These are phyloP conservation scores for Vitis hybrid DNA, from an alignment of 177 flowering plant species.

Conservation along the genomic window DNA sequence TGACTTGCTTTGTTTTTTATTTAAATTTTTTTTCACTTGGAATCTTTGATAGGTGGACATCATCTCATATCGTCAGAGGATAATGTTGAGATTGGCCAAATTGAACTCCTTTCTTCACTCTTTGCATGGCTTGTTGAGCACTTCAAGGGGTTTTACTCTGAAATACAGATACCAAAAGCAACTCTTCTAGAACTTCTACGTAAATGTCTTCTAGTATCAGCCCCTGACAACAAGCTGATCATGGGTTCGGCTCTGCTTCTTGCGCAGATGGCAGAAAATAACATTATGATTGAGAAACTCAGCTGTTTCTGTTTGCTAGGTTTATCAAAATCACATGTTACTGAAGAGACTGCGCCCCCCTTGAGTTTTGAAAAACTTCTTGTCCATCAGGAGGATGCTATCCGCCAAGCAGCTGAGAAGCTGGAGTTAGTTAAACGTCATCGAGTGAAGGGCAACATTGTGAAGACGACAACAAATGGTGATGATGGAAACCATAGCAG, in stretches of 20 bases:
- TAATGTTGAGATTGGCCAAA: constrained; percentile 21
- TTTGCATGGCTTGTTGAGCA: constrained; percentile 56
- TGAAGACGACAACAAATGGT: constrained; percentile 10
- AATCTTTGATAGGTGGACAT: constrained; percentile 24
- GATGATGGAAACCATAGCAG: constrained; percentile 18
- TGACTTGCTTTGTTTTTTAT: not conserved
- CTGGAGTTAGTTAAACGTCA: constrained; percentile 48
- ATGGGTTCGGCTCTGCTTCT: constrained; percentile 48
- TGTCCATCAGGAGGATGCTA: constrained; percentile 35
- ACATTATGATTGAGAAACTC: constrained; percentile 39
- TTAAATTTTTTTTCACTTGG: not conserved
- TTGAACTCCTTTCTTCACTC: constrained; percentile 48
- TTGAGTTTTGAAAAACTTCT: constrained; percentile 16
- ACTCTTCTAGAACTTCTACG: constrained; percentile 38
- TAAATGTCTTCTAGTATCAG: constrained; percentile 51
- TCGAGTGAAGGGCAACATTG: constrained; percentile 17
- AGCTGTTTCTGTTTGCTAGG: constrained; percentile 38
- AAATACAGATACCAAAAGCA: constrained; percentile 24
- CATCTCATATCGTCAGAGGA: constrained; percentile 17
- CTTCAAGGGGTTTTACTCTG: constrained; percentile 33
- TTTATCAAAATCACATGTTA: constrained; percentile 10
- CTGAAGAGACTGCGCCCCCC: constrained; percentile 16
- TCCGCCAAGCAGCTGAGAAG: constrained; percentile 48
- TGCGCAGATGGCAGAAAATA: constrained; percentile 46
- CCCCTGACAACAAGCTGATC: constrained; percentile 42